Percentiles rank a stretch among this genome's conserved stretches.
These are phyloP conservation scores for Barnettozyma sucrosica DNA, from an alignment of 805 yeast genomes.

Conservation along the genomic window DNA sequence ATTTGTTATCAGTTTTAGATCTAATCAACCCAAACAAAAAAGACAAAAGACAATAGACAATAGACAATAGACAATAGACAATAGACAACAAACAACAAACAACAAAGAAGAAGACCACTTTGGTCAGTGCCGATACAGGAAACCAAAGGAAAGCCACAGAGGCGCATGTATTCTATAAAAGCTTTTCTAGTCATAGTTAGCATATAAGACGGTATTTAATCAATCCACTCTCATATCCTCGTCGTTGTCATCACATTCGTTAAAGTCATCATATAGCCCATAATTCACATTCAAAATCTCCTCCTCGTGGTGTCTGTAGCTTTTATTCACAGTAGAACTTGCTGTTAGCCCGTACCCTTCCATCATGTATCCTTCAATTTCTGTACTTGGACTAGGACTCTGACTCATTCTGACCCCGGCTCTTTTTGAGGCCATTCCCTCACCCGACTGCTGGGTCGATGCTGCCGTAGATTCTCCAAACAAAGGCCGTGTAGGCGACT, in stretches of 20 bases:
- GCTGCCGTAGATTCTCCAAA: neutral
- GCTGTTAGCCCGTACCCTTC: constrained; percentile 22
- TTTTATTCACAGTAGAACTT: constrained; percentile 12
- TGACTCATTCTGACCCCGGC: neutral
- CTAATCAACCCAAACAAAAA: no score
- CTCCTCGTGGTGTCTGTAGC: constrained; percentile 21
- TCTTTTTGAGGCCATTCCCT: neutral
- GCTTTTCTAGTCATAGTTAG: neutral
- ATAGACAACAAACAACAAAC: neutral
- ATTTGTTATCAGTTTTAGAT: neutral
- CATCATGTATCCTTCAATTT: constrained; percentile 24
- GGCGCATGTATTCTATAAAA: neutral
- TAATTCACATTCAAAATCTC: constrained; percentile 23
- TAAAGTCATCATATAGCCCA: constrained; percentile 21
- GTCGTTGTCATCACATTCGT: constrained; percentile 19
- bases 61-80: no score
- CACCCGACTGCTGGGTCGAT: neutral
- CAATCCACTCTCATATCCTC: constrained; percentile 11
- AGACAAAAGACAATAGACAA: no score
- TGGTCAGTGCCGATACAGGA: no score
- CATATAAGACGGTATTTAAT: neutral
- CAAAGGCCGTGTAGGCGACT: neutral
- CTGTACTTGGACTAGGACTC: constrained; percentile 20
- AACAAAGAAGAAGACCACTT: neutral
- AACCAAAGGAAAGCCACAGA: no score